These are phyloP conservation scores for Gnetum montanum DNA, from an alignment of 75 land plant genomes.

Conservation along the genomic window DNA sequence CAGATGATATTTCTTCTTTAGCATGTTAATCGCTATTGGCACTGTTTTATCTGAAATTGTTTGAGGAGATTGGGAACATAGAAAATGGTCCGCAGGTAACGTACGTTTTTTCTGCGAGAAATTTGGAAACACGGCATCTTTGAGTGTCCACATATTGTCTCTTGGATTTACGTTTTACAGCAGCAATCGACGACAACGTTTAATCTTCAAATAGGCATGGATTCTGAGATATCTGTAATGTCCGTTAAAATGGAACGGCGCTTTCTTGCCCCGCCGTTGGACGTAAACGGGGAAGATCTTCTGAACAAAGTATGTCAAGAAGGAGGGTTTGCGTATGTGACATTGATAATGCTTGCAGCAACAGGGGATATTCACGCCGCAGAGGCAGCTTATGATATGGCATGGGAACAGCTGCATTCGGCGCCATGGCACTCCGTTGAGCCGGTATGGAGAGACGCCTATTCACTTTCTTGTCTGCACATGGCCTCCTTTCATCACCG, in stretches of 20 bases:
- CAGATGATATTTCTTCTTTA: no score
- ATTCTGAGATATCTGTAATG: not conserved
- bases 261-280: conserved; percentile 3
- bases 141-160: no score
- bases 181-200: no score
- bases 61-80: no score
- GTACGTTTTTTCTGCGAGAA: no score
- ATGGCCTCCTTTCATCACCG: conserved; percentile 35
- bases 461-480: conserved; percentile 73
- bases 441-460: conserved; percentile 87
- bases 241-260: not conserved
- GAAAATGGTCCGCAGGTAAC: no score
- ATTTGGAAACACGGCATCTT: no score
- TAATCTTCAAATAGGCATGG: no score
- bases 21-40: no score
- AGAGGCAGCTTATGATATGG: conserved; percentile 93
- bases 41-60: no score
- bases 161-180: no score
- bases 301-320: conserved; percentile 18
- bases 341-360: conserved; percentile 38
- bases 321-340: conserved; percentile 69
- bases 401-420: conserved; percentile 98
- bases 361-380: conserved; percentile 62
- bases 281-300: not conserved
- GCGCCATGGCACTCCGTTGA: conserved; percentile 87